Evolutionary conservation across 148 eudicot species (phyloP).

Genomic region (Nepenthes mirabilis): DNA sequence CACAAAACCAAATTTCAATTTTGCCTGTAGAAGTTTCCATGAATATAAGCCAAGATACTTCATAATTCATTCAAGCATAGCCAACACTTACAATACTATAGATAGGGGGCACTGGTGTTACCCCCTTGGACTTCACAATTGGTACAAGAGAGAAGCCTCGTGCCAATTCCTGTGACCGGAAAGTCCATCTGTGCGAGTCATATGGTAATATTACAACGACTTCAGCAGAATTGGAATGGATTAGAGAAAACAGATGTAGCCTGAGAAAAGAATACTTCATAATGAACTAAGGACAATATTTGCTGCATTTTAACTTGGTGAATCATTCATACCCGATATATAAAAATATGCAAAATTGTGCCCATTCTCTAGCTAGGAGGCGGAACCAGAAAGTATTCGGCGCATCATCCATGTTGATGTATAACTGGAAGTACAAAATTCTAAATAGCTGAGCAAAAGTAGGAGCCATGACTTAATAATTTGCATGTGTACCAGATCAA

Average conservation of each 20-base stretch:
- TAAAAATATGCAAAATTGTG: conserved; percentile 71
- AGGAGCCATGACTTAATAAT: not conserved
- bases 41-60: not conserved
- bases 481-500: not conserved
- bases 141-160: conserved; percentile 89
- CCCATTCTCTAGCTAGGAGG: conserved; percentile 75
- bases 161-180: conserved; percentile 70
- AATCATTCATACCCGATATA: conserved; percentile 59
- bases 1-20: too few species aligned
- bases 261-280: not conserved
- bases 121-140: conserved; percentile 40
- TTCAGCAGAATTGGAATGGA: not conserved
- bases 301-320: not conserved
- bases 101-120: conserved; percentile 56
- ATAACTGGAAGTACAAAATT: conserved; percentile 34
- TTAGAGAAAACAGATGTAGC: not conserved
- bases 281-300: not conserved
- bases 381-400: conserved; percentile 72
- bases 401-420: conserved; percentile 62
- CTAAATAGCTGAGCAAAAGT: not conserved
- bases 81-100: conserved; percentile 63
- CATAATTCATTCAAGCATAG: not conserved
- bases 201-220: not conserved
- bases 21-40: not conserved
- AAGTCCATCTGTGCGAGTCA: conserved; percentile 60